Conservation (phyloP, 441 rosid species). For the Adansonia grandidieri region DNA sequence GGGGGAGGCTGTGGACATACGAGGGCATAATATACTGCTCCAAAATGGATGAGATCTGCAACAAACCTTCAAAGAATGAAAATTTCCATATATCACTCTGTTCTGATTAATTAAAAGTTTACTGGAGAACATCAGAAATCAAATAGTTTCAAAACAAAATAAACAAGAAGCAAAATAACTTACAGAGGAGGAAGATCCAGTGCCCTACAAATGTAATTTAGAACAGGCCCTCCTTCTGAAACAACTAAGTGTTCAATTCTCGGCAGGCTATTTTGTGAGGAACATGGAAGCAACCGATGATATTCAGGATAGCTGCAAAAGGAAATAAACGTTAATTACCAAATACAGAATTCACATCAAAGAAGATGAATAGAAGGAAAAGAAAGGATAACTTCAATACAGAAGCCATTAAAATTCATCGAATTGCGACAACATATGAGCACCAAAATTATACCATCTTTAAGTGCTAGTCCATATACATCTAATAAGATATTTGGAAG, state of each 20-base stretch:
- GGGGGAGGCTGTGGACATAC: constrained; percentile 84
- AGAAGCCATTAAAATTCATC: not conserved
- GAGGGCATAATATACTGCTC: constrained; percentile 86
- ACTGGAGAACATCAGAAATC: not conserved
- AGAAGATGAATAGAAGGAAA: constrained; percentile 10
- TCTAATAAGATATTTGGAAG: not conserved
- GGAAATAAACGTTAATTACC: not conserved
- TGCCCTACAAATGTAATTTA: constrained; percentile 59
- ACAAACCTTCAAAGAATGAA: constrained; percentile 81
- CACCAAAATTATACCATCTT: not conserved
- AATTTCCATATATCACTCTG: constrained; percentile 43
- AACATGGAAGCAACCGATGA: constrained; percentile 75
- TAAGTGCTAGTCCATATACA: no score
- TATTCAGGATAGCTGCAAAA: constrained; percentile 60
- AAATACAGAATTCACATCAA: constrained; percentile 14
- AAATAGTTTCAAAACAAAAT: constrained; percentile 24
- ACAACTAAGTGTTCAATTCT: constrained; percentile 86
- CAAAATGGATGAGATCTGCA: constrained; percentile 88
- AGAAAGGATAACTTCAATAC: not conserved
- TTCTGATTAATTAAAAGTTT: constrained; percentile 18
- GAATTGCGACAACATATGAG: not conserved
- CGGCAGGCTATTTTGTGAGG: constrained; percentile 53
- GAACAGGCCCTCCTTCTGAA: constrained; percentile 58
- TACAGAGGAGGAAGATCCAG: constrained; percentile 83
- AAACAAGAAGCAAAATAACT: constrained; percentile 37